Conservation (phyloP, 2,329 filamentous ascomycete genomes). For the Sclerotinia glacialis region DNA sequence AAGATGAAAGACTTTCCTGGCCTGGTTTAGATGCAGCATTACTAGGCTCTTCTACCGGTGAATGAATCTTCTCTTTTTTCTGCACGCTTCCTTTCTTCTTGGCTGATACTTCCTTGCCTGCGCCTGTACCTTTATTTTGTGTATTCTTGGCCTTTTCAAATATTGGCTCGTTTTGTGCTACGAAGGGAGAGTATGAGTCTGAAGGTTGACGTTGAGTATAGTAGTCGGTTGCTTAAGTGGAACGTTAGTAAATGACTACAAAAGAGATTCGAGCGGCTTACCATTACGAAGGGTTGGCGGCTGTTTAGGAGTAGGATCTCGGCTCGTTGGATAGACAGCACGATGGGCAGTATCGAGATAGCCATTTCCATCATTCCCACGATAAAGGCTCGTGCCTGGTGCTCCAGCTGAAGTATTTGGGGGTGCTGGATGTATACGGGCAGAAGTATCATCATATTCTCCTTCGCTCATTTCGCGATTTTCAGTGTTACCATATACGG, state of each 20-base stretch:
- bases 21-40: constrained; percentile 3
- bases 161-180: constrained; percentile 25
- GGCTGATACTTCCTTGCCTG: background rate
- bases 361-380: constrained; percentile 28
- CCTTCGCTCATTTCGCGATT: constrained; percentile 77
- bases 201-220: constrained; percentile 31
- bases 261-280: constrained; percentile 22
- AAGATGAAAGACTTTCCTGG: background rate
- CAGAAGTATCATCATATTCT: constrained; percentile 53
- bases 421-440: constrained; percentile 15
- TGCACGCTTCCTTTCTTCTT: background rate
- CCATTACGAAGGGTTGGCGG: constrained; percentile 25
- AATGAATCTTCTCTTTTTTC: constrained; percentile 1
- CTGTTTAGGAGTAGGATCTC: constrained; percentile 28
- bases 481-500: constrained; percentile 45
- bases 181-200: constrained; percentile 35
- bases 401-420: constrained; percentile 23
- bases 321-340: constrained; percentile 28
- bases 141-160: constrained; percentile 23
- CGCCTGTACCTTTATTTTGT: background rate
- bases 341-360: constrained; percentile 32
- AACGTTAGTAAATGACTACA: background rate
- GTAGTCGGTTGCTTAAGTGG: constrained; percentile 22
- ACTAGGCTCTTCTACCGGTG: background rate
- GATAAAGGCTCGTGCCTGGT: constrained; percentile 37